Evolutionary conservation across 495 filamentous ascomycete genomes (phyloP).

Genomic region (Penicillium mononematosum): DNA sequence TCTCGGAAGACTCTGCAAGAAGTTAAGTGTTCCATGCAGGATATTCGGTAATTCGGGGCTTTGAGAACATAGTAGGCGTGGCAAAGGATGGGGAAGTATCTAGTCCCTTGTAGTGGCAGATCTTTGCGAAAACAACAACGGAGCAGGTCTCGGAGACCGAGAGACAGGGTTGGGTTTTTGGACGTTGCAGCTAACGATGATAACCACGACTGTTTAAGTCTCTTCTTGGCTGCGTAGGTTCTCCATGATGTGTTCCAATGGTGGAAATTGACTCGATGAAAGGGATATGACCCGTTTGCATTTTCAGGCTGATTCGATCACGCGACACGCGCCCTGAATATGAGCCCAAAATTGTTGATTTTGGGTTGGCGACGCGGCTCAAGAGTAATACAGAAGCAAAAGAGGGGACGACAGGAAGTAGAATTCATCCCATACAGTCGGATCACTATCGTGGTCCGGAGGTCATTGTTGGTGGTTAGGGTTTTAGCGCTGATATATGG

Average conservation of each 20-base stretch:
- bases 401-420: no score
- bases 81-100: slow-evolving; percentile 3
- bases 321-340: not conserved
- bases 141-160: not conserved
- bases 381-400: no score
- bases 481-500: no score
- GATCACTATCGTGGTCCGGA: no score
- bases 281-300: not conserved
- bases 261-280: not conserved
- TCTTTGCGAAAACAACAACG: not conserved
- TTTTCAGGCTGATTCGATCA: not conserved
- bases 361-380: no score
- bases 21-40: slow-evolving; percentile 4
- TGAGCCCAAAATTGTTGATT: not conserved
- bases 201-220: not conserved
- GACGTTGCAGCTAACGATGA: slow-evolving; percentile 2
- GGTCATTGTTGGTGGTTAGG: no score
- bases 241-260: not conserved
- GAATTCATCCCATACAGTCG: no score
- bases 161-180: not conserved
- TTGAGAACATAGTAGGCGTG: not conserved
- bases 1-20: not conserved
- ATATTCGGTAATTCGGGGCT: slow-evolving; percentile 5
- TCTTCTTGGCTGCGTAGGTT: not conserved
- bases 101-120: not conserved